Percentiles rank a stretch among this genome's conserved stretches.
Evolutionary conservation across 2,329 filamentous ascomycete species (phyloP).

Genomic region (Chaetomiaceae sp.): DNA sequence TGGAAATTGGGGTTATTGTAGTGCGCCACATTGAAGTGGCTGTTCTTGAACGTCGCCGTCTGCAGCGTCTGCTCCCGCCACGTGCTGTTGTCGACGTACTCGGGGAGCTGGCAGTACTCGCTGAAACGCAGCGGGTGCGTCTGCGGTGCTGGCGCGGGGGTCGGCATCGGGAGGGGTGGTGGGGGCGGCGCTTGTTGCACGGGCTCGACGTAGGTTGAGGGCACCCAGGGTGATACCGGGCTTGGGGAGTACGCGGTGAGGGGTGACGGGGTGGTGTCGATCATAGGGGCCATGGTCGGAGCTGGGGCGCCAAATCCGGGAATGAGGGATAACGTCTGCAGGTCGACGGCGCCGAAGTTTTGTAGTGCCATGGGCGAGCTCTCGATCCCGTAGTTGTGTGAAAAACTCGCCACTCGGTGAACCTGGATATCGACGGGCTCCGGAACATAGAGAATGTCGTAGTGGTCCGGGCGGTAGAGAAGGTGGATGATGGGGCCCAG

Average conservation of each 20-base stretch:
- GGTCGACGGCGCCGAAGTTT: constrained; percentile 40
- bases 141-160: constrained; percentile 23
- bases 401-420: constrained; percentile 46
- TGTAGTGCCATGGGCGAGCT: constrained; percentile 37
- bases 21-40: constrained; percentile 62
- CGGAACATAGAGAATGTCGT: constrained; percentile 78
- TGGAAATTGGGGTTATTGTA: constrained; percentile 62
- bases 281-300: constrained; percentile 20
- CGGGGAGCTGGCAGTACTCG: constrained; percentile 46
- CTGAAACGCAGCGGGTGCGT: constrained; percentile 48
- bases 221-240: constrained; percentile 37
- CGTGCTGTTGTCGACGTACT: constrained; percentile 34
- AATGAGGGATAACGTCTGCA: constrained; percentile 44
- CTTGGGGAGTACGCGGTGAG: constrained; percentile 29
- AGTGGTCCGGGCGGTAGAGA: constrained; percentile 74
- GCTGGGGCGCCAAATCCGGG: constrained; percentile 38
- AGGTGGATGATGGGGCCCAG: constrained; percentile 52
- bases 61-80: constrained; percentile 45
- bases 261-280: constrained; percentile 24
- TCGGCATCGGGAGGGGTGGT: constrained; percentile 11
- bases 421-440: constrained; percentile 45
- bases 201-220: constrained; percentile 33
- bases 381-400: constrained; percentile 43
- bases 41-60: constrained; percentile 61
- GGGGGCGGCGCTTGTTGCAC: constrained; percentile 20